Evolutionary conservation across 768 basidiomycete species (phyloP).

Genomic region (Tricholoma flavovirens): DNA sequence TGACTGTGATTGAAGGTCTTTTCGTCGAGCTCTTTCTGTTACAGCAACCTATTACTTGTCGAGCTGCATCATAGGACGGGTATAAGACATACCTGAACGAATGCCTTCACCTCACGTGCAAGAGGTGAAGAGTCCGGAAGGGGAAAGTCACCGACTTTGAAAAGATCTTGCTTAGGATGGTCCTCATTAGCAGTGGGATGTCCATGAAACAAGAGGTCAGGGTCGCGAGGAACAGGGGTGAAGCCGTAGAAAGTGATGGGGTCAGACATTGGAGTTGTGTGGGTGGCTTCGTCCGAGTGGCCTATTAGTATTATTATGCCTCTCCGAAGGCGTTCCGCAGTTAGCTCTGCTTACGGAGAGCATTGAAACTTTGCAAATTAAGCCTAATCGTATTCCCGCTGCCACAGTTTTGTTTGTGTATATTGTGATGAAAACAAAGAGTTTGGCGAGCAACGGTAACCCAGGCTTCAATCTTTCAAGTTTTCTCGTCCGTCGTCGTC

Average conservation of each 20-base stretch:
- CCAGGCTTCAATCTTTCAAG: conserved; percentile 8
- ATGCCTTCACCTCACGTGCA: conserved; percentile 31
- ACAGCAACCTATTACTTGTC: not conserved
- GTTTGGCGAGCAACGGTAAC: no score
- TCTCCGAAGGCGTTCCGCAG: not conserved
- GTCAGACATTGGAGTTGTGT: conserved; percentile 18
- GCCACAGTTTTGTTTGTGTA: conserved; percentile 24
- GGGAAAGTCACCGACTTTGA: conserved; percentile 34
- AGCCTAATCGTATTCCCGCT: no score
- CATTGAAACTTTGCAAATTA: no score
- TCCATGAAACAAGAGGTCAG: conserved; percentile 40
- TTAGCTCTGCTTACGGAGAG: not conserved
- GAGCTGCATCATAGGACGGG: not conserved
- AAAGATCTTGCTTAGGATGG: conserved; percentile 36
- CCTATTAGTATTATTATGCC: not conserved
- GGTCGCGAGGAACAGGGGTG: conserved; percentile 42
- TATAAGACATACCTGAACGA: conserved; percentile 28
- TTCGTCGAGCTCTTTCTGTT: conserved; percentile 36
- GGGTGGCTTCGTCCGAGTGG: not conserved
- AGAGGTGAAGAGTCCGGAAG: conserved; percentile 38
- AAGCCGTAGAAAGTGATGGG: conserved; percentile 38
- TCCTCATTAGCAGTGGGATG: conserved; percentile 38
- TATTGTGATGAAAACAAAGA: conserved; percentile 27
- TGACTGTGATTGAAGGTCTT: conserved; percentile 45
- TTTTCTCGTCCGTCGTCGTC: conserved; percentile 25